Evolutionary conservation across 345 rosid genomes (phyloP).

Genomic region (Toxicodendron radicans): DNA sequence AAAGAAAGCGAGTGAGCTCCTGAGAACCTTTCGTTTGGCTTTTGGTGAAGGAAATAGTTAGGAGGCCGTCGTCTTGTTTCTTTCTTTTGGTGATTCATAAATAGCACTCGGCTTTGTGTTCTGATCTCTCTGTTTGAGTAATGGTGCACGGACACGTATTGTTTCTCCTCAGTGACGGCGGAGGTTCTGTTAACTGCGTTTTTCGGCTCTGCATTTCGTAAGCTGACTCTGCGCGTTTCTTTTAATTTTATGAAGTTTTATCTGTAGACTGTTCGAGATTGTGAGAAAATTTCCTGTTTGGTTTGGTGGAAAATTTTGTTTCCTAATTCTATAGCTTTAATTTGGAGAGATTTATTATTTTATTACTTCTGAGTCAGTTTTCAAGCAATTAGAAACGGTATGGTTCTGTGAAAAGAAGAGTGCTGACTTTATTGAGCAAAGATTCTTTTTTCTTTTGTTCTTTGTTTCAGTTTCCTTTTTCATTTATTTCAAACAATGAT

Average conservation of each 20-base stretch:
- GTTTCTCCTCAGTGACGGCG: neutral
- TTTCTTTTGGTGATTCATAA: neutral
- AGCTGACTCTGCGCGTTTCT: conserved; percentile 16
- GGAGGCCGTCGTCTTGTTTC: neutral
- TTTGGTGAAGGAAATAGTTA: conserved; percentile 5
- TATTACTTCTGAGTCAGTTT: neutral
- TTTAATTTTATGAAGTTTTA: neutral
- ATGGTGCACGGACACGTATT: conserved; percentile 35
- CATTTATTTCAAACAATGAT: neutral
- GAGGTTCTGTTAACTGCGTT: conserved; percentile 18
- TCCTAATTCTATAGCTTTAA: neutral
- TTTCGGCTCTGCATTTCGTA: conserved; percentile 25
- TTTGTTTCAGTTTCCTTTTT: neutral
- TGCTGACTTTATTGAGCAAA: neutral
- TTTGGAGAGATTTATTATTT: neutral
- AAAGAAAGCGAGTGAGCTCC: conserved; percentile 5
- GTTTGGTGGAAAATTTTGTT: conserved; percentile 5
- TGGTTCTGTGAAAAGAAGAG: conserved; percentile 15
- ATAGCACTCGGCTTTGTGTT: neutral
- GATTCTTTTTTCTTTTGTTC: neutral
- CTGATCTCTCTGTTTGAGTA: conserved; percentile 16
- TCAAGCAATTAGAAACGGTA: conserved; percentile 10
- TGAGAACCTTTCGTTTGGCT: conserved; percentile 8
- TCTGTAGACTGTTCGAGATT: neutral
- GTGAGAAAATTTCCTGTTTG: conserved; percentile 22